Conservation (phyloP, 1,139 yeast genomes). For the Suzukiozyma palmioleophila region DNA sequence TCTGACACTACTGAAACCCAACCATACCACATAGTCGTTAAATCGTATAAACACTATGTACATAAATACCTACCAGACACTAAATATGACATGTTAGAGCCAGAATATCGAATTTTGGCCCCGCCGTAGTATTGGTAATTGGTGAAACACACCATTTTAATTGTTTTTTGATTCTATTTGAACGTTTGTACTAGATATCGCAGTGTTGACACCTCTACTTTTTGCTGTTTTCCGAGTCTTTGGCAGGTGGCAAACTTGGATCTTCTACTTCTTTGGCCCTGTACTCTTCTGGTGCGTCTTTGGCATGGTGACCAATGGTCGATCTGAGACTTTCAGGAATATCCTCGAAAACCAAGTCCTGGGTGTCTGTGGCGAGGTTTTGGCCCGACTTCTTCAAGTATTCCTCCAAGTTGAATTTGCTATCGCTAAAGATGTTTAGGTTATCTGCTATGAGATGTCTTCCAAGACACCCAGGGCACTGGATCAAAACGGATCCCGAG, state of each 20-base stretch:
- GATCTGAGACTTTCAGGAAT: slow-evolving; percentile 61
- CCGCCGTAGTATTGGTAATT: too few relatives aligned
- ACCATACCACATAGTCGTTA: too few relatives aligned
- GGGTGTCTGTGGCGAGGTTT: slow-evolving; percentile 54
- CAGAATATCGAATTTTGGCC: too few relatives aligned
- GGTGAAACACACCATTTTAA: neutral
- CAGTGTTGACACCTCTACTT: too few relatives aligned
- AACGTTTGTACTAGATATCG: too few relatives aligned
- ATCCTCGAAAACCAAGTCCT: slow-evolving; percentile 67
- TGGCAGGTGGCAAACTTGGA: slow-evolving; percentile 13
- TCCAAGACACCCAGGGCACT: slow-evolving; percentile 87
- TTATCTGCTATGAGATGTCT: slow-evolving; percentile 94
- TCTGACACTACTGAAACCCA: too few relatives aligned
- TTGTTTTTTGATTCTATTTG: too few relatives aligned
- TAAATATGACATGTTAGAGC: too few relatives aligned
- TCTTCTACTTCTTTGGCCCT: slow-evolving; percentile 11
- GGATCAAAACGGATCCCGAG: slow-evolving; percentile 80
- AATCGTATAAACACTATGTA: too few relatives aligned
- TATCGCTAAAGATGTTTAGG: slow-evolving; percentile 75
- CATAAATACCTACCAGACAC: too few relatives aligned
- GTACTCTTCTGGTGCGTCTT: slow-evolving; percentile 51
- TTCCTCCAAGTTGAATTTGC: slow-evolving; percentile 71
- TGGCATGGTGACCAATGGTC: slow-evolving; percentile 59
- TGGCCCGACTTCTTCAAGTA: slow-evolving; percentile 77
- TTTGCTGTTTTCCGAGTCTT: slow-evolving; percentile 3